phyloP scores from a whole-genome alignment of 225 moss, liverwort and hornwort genomes.

The Bryum argenteum region DNA sequence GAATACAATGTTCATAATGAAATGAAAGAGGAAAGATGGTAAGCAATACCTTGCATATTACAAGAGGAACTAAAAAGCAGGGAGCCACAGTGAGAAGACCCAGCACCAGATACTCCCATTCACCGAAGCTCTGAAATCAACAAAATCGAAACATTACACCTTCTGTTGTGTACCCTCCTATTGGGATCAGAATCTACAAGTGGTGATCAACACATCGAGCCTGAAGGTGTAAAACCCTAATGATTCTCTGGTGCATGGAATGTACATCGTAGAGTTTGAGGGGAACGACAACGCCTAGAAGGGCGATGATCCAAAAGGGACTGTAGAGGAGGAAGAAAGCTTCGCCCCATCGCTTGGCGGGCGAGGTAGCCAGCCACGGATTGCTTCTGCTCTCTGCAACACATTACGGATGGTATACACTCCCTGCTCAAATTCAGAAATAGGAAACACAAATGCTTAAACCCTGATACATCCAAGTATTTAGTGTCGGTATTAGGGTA shows the following conservation, averaged over 20 bases:
- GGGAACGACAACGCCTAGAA: conserved; percentile 85
- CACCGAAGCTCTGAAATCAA: conserved; percentile 63
- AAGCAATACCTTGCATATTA: conserved; percentile 64
- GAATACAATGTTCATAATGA: background rate
- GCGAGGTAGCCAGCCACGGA: conserved; percentile 73
- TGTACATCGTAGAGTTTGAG: conserved; percentile 86
- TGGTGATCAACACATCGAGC: background rate
- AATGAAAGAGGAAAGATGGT: background rate
- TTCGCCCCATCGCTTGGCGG: conserved; percentile 93
- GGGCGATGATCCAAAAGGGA: conserved; percentile 82
- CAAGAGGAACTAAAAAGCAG: conserved; percentile 72
- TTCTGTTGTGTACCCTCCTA: too few relatives aligned
- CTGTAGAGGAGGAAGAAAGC: conserved; percentile 93
- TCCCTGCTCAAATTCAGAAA: too few relatives aligned
- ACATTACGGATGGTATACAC: background rate
- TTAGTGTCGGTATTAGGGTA: too few relatives aligned
- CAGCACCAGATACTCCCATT: conserved; percentile 77
- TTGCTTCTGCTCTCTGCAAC: conserved; percentile 34
- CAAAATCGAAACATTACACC: background rate
- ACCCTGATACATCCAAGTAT: too few relatives aligned
- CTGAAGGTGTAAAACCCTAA: background rate
- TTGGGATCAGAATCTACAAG: too few relatives aligned
- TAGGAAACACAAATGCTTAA: too few relatives aligned
- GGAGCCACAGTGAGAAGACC: conserved; percentile 72
- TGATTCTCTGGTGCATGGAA: too few relatives aligned